These are phyloP conservation scores for Nyssa sinensis DNA, from an alignment of 148 eudicot genomes.

Conservation along the genomic window DNA sequence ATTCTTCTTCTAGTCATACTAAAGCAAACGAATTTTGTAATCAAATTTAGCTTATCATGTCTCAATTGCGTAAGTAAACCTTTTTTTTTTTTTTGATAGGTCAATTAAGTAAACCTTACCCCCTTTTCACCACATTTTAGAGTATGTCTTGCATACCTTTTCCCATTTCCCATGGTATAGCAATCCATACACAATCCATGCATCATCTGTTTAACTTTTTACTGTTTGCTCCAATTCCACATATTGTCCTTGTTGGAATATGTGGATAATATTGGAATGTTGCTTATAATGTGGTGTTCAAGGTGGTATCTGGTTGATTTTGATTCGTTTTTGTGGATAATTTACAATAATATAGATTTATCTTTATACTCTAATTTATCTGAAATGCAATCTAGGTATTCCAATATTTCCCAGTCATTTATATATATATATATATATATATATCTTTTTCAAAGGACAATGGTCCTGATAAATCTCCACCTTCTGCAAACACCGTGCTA, in stretches of 20 bases:
- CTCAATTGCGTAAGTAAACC: no score
- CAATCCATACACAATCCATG: background rate
- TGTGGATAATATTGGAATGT: background rate
- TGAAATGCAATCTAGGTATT: no score
- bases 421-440: no score
- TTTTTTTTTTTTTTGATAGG: no score
- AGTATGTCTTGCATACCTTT: background rate
- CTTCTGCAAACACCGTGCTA: background rate
- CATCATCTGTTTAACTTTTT: background rate
- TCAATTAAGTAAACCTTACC: background rate
- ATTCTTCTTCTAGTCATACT: background rate
- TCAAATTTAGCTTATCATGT: background rate
- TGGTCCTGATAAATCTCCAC: background rate
- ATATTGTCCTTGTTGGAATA: background rate
- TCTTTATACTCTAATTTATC: no score
- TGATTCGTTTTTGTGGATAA: no score
- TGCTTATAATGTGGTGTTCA: background rate
- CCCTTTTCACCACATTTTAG: background rate
- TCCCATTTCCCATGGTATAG: background rate
- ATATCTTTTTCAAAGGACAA: no score
- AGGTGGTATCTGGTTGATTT: no score
- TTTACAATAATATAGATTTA: no score
- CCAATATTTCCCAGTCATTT: no score
- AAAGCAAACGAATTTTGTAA: background rate
- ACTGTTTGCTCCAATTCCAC: background rate